phyloP scores from a whole-genome alignment of 192 early-diverging fungal species.

The Irineochytrium annulatum region DNA sequence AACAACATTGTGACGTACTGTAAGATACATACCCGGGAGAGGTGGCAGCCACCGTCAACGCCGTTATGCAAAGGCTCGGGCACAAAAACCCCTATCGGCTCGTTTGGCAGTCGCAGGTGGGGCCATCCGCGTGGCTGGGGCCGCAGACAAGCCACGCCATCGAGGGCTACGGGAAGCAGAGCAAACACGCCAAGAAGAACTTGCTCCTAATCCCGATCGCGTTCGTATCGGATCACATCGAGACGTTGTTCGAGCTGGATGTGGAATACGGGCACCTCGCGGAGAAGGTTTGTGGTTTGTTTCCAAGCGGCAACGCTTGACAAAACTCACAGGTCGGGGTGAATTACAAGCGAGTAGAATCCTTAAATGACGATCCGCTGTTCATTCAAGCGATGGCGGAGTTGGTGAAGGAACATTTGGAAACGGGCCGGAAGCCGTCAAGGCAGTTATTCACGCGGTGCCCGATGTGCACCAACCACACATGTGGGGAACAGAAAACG shows the following conservation, averaged over 20 bases:
- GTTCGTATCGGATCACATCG: constrained; percentile 95
- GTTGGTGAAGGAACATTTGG: constrained; percentile 77
- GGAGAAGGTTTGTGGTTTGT: constrained; percentile 50
- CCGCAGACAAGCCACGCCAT: constrained; percentile 83
- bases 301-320: constrained; percentile 9
- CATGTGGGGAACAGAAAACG: constrained; percentile 58
- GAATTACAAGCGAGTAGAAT: constrained; percentile 79
- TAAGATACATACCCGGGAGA: constrained; percentile 79
- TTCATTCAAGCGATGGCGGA: constrained; percentile 90
- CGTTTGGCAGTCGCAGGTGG: constrained; percentile 95
- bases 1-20: background rate
- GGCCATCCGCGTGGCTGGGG: constrained; percentile 86
- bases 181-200: constrained; percentile 77
- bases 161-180: constrained; percentile 67
- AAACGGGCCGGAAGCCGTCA: constrained; percentile 37
- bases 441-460: constrained; percentile 65
- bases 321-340: constrained; percentile 62
- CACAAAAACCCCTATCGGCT: constrained; percentile 79
- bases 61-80: constrained; percentile 72
- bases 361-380: constrained; percentile 85
- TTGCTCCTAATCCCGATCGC: constrained; percentile 88
- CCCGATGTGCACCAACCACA: constrained; percentile 67
- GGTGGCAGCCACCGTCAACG: constrained; percentile 77
- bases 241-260: constrained; percentile 96
- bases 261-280: constrained; percentile 87